A percentile compares a stretch with the other conserved stretches of the same genome.
Evolutionary conservation across 495 filamentous ascomycete species (phyloP).

Genomic region (Chlorociboria aeruginascens): DNA sequence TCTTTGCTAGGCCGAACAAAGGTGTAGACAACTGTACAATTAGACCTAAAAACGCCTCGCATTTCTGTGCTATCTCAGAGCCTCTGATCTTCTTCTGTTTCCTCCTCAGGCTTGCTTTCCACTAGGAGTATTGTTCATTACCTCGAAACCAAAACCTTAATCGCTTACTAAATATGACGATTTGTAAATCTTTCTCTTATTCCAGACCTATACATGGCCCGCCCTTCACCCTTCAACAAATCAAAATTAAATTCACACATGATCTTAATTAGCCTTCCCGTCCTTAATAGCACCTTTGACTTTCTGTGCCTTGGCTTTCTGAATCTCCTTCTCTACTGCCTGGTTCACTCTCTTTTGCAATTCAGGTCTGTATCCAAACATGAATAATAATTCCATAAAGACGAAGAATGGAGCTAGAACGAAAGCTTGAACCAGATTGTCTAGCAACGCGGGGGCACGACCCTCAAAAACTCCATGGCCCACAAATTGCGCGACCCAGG

Average conservation of each 20-base stretch:
- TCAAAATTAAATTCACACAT: neutral
- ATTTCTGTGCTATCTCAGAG: no score
- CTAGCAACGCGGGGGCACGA: slow-evolving; percentile 75
- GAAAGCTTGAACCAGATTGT: slow-evolving; percentile 82
- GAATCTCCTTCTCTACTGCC: slow-evolving; percentile 56
- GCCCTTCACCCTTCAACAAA: neutral
- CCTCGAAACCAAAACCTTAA: neutral
- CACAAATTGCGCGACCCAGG: slow-evolving; percentile 81
- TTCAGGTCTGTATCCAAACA: slow-evolving; percentile 79
- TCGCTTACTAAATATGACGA: neutral
- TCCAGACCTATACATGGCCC: neutral
- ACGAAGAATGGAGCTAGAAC: slow-evolving; percentile 97
- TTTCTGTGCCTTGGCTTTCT: slow-evolving; percentile 40
- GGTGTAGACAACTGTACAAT: no score
- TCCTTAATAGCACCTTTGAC: slow-evolving; percentile 20
- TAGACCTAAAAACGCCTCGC: no score
- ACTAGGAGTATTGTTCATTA: neutral
- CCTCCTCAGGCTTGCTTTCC: neutral
- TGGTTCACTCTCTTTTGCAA: slow-evolving; percentile 68
- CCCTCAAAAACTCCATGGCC: slow-evolving; percentile 88
- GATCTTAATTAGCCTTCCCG: slow-evolving; percentile 24
- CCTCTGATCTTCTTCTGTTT: neutral
- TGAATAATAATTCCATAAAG: slow-evolving; percentile 91
- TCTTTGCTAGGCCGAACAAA: no score
- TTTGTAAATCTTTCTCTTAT: neutral